phyloP scores from a whole-genome alignment of 2,329 filamentous ascomycete species.

The Ophiostoma perfectum region DNA sequence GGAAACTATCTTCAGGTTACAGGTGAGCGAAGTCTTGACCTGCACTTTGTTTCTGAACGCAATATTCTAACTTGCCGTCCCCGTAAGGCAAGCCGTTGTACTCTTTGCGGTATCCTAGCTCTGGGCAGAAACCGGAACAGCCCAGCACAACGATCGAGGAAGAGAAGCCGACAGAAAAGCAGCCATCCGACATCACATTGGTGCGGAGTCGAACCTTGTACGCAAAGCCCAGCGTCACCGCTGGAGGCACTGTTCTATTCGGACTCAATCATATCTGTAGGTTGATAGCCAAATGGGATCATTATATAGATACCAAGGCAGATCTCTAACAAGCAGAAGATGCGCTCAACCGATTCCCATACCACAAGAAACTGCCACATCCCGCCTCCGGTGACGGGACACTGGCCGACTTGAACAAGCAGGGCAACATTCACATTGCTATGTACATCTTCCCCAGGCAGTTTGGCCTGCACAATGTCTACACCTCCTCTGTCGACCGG shows the following conservation, averaged over 20 bases:
- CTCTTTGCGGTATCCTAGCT: not conserved
- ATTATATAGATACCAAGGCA: not conserved
- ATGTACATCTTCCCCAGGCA: slow-evolving; percentile 93
- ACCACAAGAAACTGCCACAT: slow-evolving; percentile 42
- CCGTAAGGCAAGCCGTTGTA: not conserved
- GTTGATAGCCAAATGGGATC: not conserved
- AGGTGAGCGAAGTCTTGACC: slow-evolving; percentile 45
- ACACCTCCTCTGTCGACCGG: slow-evolving; percentile 62
- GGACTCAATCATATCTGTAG: not conserved
- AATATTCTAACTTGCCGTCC: not conserved
- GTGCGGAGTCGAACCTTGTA: slow-evolving; percentile 84
- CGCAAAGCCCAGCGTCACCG: slow-evolving; percentile 65
- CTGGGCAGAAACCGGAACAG: not conserved
- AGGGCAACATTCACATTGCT: slow-evolving; percentile 64
- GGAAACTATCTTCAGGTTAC: slow-evolving; percentile 74
- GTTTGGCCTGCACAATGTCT: slow-evolving; percentile 88
- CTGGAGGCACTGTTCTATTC: slow-evolving; percentile 43
- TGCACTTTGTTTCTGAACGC: slow-evolving; percentile 26
- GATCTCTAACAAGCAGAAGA: not conserved
- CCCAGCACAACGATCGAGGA: not conserved
- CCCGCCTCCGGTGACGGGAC: slow-evolving; percentile 65
- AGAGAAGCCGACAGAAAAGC: not conserved
- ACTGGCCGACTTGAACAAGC: slow-evolving; percentile 32
- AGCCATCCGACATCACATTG: slow-evolving; percentile 55
- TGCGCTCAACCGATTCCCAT: slow-evolving; percentile 6